Percentiles rank a stretch among this genome's conserved stretches.
Evolutionary conservation across 1,139 yeast species (phyloP).

Genomic region (Pichia sp.): DNA sequence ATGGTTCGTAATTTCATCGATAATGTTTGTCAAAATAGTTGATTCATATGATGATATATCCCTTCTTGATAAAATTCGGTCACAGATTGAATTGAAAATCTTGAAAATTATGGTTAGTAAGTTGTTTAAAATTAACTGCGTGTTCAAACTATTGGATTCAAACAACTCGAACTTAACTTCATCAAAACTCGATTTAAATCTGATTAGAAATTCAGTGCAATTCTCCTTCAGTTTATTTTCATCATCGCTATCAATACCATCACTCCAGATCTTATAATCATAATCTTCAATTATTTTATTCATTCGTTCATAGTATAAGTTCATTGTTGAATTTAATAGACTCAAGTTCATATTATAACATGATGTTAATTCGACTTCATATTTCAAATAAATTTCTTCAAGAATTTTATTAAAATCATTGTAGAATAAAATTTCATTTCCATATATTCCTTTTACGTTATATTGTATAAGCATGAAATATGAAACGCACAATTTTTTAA

Average conservation of each 20-base stretch:
- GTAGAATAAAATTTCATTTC: slow-evolving; percentile 23
- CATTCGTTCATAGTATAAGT: slow-evolving; percentile 8
- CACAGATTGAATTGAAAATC: slow-evolving; percentile 17
- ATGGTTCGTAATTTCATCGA: slow-evolving; percentile 8
- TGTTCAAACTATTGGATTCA: slow-evolving; percentile 16
- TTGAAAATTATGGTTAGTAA: slow-evolving; percentile 15
- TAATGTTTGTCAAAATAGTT: slow-evolving; percentile 17
- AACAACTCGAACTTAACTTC: background rate
- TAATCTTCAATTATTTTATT: slow-evolving; percentile 14
- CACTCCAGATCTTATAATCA: slow-evolving; percentile 11
- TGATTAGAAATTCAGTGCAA: slow-evolving; percentile 9
- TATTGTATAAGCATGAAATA: slow-evolving; percentile 22
- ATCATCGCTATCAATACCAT: slow-evolving; percentile 3
- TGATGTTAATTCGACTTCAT: slow-evolving; percentile 17
- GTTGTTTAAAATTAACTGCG: slow-evolving; percentile 16
- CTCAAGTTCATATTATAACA: slow-evolving; percentile 20
- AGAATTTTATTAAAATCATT: slow-evolving; percentile 26
- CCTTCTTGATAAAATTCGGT: slow-evolving; percentile 17
- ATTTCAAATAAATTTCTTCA: slow-evolving; percentile 17
- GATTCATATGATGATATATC: slow-evolving; percentile 29
- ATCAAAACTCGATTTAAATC: slow-evolving; percentile 5
- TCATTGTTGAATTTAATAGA: slow-evolving; percentile 12
- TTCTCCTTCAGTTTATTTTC: background rate
- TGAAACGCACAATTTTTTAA: slow-evolving; percentile 22
- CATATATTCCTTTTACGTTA: slow-evolving; percentile 16